Conservation (phyloP, 768 basidiomycete genomes). For the Tricholoma saponaceum region DNA sequence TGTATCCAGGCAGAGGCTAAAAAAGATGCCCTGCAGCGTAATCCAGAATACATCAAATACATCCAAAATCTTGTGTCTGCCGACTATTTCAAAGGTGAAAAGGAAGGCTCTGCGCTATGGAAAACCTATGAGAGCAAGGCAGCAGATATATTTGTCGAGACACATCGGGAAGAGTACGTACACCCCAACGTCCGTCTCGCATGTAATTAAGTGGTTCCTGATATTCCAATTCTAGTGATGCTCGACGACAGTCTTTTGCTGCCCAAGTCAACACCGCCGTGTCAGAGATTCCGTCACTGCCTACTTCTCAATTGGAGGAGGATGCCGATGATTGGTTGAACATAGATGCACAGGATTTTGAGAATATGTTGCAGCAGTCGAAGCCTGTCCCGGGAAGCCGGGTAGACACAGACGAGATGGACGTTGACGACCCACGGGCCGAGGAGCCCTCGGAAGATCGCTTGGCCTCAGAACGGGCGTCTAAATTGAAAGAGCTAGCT, state of each 20-base stretch:
- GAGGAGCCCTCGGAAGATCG: constrained; percentile 41
- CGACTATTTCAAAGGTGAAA: constrained; percentile 77
- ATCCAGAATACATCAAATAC: constrained; percentile 68
- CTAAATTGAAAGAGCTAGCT: constrained; percentile 71
- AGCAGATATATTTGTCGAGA: constrained; percentile 56
- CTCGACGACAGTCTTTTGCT: constrained; percentile 73
- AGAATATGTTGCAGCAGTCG: constrained; percentile 59
- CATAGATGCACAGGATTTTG: constrained; percentile 71
- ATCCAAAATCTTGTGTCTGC: constrained; percentile 57
- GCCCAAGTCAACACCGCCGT: constrained; percentile 65
- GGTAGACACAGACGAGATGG: constrained; percentile 35
- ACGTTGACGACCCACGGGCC: constrained; percentile 34
- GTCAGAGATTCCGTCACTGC: constrained; percentile 30
- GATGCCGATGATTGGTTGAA: constrained; percentile 78
- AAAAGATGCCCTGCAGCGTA: constrained; percentile 64
- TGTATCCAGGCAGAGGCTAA: constrained; percentile 51
- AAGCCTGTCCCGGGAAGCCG: constrained; percentile 20
- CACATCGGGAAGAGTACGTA: constrained; percentile 65
- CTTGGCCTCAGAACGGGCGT: constrained; percentile 61
- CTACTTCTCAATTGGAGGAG: constrained; percentile 23
- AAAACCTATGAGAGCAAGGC: constrained; percentile 69
- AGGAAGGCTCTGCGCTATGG: constrained; percentile 78
- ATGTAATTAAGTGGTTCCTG: neutral
- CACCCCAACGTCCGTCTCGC: neutral
- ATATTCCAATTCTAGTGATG: constrained; percentile 39